Conservation (phyloP, 179 eudicot species). For the Beta corolliflora region DNA sequence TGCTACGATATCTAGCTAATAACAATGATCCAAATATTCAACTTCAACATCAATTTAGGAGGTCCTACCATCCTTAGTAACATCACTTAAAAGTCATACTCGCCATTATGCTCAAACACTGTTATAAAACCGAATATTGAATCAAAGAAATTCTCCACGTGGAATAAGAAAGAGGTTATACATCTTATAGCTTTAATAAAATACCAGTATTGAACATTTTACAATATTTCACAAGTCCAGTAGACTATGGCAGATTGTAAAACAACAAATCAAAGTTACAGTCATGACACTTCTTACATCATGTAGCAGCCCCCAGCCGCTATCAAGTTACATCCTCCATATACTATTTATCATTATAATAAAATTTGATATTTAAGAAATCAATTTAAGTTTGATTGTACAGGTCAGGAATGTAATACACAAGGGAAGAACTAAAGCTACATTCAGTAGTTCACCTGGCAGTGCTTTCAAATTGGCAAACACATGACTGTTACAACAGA, state of each 20-base stretch:
- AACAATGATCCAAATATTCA: not conserved
- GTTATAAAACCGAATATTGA: not conserved
- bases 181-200: not conserved
- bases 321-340: not conserved
- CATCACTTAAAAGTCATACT: not conserved
- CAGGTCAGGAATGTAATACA: not conserved
- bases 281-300: not conserved
- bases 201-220: not conserved
- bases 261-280: not conserved
- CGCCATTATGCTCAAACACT: not conserved
- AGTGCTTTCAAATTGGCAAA: not conserved
- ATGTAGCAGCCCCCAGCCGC: not conserved
- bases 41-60: not conserved
- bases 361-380: not conserved
- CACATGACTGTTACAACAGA: not conserved
- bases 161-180: not conserved
- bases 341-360: not conserved
- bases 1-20: not conserved
- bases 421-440: not conserved
- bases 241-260: not conserved
- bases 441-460: not conserved
- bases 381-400: not conserved
- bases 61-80: not conserved
- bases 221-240: not conserved
- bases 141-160: not conserved